Conservation (phyloP, 352 stramenopile genomes). For the Sclerospora graminicola region DNA sequence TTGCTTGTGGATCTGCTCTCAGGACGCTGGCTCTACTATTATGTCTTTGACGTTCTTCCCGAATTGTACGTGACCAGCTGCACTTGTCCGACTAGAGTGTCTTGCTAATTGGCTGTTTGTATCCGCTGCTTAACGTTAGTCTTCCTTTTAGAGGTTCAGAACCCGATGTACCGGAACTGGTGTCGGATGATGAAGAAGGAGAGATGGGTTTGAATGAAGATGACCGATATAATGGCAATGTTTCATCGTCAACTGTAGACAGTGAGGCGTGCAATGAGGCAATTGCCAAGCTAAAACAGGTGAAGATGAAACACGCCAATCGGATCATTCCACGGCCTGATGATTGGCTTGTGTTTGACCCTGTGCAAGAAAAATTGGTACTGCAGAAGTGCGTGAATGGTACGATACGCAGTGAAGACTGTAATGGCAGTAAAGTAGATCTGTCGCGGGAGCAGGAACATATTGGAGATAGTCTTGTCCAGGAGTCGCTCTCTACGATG, state of each 20-base stretch:
- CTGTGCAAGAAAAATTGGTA: constrained; percentile 43
- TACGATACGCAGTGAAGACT: constrained; percentile 6
- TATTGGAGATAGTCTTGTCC: constrained; percentile 18
- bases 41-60: constrained; percentile 38
- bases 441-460: constrained; percentile 13
- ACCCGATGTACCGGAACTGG: constrained; percentile 43
- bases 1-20: constrained; percentile 37
- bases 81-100: background rate
- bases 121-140: constrained; percentile 10
- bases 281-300: constrained; percentile 46
- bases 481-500: too few species aligned
- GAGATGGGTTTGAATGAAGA: constrained; percentile 13
- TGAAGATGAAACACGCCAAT: constrained; percentile 48
- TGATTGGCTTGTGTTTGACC: constrained; percentile 71
- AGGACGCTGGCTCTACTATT: constrained; percentile 43
- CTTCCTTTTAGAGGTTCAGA: constrained; percentile 46
- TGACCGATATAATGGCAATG: constrained; percentile 13
- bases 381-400: constrained; percentile 29
- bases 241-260: constrained; percentile 18
- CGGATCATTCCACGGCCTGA: constrained; percentile 42
- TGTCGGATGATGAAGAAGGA: constrained; percentile 39
- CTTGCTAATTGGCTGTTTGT: background rate
- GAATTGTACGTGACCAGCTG: constrained; percentile 31
- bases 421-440: constrained; percentile 13
- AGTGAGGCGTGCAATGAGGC: constrained; percentile 27